Base-by-base conservation (phyloP, 495 filamentous ascomycete species). In the Saxophila tyrrhenica region DNA sequence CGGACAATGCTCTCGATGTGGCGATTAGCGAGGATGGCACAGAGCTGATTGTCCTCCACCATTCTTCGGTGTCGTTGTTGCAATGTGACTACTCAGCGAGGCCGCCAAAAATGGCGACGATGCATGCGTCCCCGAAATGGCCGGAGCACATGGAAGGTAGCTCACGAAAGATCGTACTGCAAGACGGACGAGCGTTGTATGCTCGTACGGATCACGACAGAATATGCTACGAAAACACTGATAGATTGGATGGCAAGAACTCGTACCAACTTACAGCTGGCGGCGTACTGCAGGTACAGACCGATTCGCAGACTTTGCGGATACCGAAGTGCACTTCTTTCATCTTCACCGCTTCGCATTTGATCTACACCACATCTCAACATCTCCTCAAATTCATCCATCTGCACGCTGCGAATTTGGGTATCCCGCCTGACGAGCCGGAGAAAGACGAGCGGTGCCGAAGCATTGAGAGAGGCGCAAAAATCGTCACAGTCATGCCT, bases 321-420 rank as follows among this genome's bases (percentile, higher is more conserved):
- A 50, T 61, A 32, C 21, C 55, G 0, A 48, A 54, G 1, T 95
- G 89, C 69, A 96, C 92, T 1, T 97, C 92, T 0, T 95, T 94
- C 62, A 62, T 88, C 15, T 70, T 89, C 32, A 95, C 90, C 0
- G 69, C 80, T n/a, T 75, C 79, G 24, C 89, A 95, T 74, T 71
- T 98, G 17, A 79, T 97, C 46, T 89, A 87, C 65, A 96, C 92
- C 19, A 97, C 91, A 1, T 88, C 82, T 47, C 85, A 87, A 55
- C 89, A 96, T 67, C 73, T 94, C 16, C 69, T 96, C 52, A 98
- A 96, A 65, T 97, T 97, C 65, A 81, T 95, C 17, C 92, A 98
- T 68, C 64, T 97, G 23, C 76, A 76, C 42, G 71, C 72, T 59
- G 25, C 59, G 83, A 86, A 82, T 7, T 78, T 95, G 54, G 83